These are phyloP conservation scores for Psilocybe cyanescens DNA, from an alignment of 768 basidiomycete genomes.

Conservation along the genomic window DNA sequence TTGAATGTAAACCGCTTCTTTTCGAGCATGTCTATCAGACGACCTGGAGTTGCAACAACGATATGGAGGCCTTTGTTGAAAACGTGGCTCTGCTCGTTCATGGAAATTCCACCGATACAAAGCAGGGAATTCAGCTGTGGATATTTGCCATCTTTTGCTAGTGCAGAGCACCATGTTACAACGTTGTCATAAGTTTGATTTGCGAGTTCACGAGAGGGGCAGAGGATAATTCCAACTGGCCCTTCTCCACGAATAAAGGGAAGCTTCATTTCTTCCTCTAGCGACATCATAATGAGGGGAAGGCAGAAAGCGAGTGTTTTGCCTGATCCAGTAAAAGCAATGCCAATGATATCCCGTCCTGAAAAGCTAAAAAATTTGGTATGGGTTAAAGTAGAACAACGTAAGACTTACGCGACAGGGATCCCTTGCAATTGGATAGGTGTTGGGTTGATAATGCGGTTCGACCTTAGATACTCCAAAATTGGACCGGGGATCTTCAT, in stretches of 20 bases:
- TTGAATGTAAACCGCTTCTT: constrained; percentile 93
- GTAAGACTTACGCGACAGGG: constrained; percentile 81
- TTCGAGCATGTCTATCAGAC: constrained; percentile 97
- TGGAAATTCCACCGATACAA: constrained; percentile 97
- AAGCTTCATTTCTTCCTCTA: constrained; percentile 91
- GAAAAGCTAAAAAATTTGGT: constrained; percentile 65
- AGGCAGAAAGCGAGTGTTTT: constrained; percentile 99
- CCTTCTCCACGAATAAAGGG: constrained; percentile 94
- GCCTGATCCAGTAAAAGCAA: constrained; percentile 98
- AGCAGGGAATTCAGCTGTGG: constrained; percentile 87
- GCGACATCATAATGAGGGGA: constrained; percentile 95
- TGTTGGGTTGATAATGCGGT: constrained; percentile 85
- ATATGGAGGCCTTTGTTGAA: constrained; percentile 92
- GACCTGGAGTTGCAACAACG: constrained; percentile 95
- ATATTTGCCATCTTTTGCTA: constrained; percentile 81
- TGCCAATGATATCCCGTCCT: constrained; percentile 97
- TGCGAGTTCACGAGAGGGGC: constrained; percentile 96
- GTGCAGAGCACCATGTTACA: constrained; percentile 79
- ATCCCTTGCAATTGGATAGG: constrained; percentile 98
- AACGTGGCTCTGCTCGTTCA: constrained; percentile 96
- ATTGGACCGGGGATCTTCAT: constrained; percentile 97
- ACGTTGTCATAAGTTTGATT: constrained; percentile 97
- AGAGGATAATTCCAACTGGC: constrained; percentile 94
- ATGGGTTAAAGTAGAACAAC: constrained; percentile 11
- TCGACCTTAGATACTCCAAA: constrained; percentile 79